Evolutionary conservation across 306 rosid species (phyloP).

Genomic region (Pachyrhizus erosus): DNA sequence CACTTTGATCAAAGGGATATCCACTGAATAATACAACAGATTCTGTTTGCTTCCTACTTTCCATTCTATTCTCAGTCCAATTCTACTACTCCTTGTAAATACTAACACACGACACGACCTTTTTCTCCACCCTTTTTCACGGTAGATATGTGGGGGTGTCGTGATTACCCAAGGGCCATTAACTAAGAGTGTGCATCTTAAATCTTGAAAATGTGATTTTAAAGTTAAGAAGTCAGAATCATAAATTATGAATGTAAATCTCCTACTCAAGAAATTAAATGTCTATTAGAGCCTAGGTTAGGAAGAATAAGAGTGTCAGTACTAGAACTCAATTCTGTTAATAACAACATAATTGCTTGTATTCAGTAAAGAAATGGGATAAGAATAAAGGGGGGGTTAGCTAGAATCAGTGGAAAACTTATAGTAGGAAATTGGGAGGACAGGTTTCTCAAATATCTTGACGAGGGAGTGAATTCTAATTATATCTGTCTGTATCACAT

Average conservation of each 20-base stretch:
- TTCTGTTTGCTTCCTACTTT: neutral
- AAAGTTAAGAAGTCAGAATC: too few species aligned
- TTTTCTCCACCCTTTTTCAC: neutral
- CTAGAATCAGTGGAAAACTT: neutral
- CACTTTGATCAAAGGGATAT: neutral
- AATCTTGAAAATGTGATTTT: neutral
- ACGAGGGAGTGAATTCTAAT: neutral
- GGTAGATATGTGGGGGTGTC: neutral
- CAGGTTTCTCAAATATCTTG: neutral
- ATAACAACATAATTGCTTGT: too few species aligned
- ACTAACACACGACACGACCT: too few species aligned
- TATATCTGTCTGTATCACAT: neutral
- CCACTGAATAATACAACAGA: neutral
- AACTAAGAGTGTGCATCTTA: neutral
- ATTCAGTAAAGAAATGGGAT: neutral
- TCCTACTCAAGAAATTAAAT: neutral
- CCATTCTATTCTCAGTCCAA: neutral
- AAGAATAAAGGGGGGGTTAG: neutral
- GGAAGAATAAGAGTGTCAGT: neutral
- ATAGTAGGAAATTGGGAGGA: neutral
- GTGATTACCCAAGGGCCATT: neutral
- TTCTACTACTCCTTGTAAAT: neutral
- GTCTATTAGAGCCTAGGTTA: neutral
- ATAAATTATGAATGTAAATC: neutral
- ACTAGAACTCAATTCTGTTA: too few species aligned